Percentiles rank a stretch among this genome's conserved stretches.
These are phyloP conservation scores for Candida wancherniae DNA, from an alignment of 805 yeast genomes.

Conservation along the genomic window DNA sequence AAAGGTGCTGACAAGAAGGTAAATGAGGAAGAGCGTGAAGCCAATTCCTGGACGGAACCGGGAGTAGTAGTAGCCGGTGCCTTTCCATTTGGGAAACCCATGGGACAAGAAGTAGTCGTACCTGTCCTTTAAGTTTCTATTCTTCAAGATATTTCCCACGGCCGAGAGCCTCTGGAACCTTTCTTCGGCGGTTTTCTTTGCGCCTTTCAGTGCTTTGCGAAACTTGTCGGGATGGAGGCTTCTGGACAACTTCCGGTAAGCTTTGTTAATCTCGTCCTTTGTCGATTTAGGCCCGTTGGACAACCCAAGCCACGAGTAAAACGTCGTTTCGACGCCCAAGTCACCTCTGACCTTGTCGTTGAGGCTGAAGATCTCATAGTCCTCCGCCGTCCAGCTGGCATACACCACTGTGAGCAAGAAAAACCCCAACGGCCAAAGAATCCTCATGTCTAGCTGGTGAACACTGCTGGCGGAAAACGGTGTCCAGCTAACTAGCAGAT, in stretches of 20 bases:
- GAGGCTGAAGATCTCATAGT: constrained; percentile 74
- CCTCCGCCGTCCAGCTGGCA: constrained; percentile 55
- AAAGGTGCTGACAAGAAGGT: constrained; percentile 45
- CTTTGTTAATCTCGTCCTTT: constrained; percentile 52
- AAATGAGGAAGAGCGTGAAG: constrained; percentile 48
- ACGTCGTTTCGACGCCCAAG: constrained; percentile 55
- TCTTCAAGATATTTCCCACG: constrained; percentile 69
- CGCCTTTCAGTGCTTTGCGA: constrained; percentile 20
- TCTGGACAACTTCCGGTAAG: constrained; percentile 67
- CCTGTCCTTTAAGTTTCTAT: constrained; percentile 48
- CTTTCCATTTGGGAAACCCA: constrained; percentile 85
- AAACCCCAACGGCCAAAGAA: constrained; percentile 11
- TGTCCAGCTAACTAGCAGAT: too few relatives aligned
- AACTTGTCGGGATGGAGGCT: constrained; percentile 83
- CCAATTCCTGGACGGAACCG: constrained; percentile 65
- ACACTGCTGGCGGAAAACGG: too few relatives aligned
- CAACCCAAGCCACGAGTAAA: constrained; percentile 64
- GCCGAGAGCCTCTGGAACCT: constrained; percentile 74
- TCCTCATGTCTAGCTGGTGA: constrained; percentile 7
- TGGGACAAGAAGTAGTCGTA: constrained; percentile 79
- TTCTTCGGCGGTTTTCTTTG: constrained; percentile 51
- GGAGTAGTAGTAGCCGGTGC: constrained; percentile 57
- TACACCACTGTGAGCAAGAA: constrained; percentile 26
- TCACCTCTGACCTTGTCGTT: constrained; percentile 60
- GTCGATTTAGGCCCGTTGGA: constrained; percentile 43